Evolutionary conservation across 495 filamentous ascomycete species (phyloP).

Genomic region (Oidiodendron maius): DNA sequence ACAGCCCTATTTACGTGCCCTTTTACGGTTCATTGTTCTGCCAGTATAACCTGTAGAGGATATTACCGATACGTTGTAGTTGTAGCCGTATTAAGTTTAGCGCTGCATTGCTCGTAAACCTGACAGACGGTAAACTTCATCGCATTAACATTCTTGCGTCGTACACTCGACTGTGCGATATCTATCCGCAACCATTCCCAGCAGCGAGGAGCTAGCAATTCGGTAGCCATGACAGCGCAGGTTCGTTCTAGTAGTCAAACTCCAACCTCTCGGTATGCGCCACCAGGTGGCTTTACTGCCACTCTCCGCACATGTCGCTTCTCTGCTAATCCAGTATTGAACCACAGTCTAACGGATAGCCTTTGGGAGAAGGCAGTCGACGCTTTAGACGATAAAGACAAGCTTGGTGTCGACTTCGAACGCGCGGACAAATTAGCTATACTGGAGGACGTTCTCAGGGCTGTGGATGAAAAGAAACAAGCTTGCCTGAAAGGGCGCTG

Average conservation of each 20-base stretch:
- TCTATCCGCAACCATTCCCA: background rate
- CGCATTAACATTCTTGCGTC: background rate
- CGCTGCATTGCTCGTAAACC: no score
- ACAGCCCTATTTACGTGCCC: no score
- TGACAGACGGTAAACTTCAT: no score
- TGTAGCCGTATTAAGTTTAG: no score
- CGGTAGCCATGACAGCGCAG: background rate
- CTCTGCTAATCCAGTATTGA: background rate
- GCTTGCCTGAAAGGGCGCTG: constrained; percentile 13
- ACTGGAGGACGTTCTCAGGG: background rate
- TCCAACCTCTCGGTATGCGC: background rate
- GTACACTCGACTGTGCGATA: background rate
- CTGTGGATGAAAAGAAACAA: constrained; percentile 3
- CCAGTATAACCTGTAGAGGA: no score
- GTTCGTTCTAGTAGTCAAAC: background rate
- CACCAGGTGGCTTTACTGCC: background rate
- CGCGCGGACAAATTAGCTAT: background rate
- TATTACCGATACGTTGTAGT: no score
- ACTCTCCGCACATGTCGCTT: background rate
- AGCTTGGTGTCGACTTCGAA: constrained; percentile 4
- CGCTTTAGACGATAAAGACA: constrained; percentile 8
- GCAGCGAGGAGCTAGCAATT: background rate
- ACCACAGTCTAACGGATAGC: background rate
- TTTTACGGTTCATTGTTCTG: no score
- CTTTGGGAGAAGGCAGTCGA: constrained; percentile 11